These are phyloP conservation scores for Umbelopsis ramanniana DNA, from an alignment of 192 early-diverging fungal species.

Conservation along the genomic window DNA sequence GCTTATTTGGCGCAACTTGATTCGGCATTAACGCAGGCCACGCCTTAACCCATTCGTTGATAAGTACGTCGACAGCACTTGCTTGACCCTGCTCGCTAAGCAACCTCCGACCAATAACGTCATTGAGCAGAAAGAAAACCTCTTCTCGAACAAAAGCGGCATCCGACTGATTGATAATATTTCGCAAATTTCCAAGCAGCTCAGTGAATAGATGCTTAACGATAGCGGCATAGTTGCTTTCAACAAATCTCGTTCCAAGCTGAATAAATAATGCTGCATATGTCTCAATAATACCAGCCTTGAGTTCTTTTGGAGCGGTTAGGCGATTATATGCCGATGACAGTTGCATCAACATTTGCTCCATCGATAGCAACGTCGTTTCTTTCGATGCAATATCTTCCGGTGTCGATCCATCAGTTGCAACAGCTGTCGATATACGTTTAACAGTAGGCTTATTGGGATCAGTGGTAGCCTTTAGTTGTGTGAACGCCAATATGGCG, in stretches of 20 bases:
- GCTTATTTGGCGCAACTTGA: conserved; percentile 55
- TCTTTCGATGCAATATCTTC: conserved; percentile 24
- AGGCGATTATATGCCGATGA: conserved; percentile 61
- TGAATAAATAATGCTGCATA: conserved; percentile 75
- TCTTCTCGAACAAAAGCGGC: conserved; percentile 62
- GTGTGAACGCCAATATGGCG: conserved; percentile 57
- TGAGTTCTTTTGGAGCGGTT: conserved; percentile 68
- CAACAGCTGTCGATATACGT: conserved; percentile 33
- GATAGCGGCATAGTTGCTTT: conserved; percentile 74
- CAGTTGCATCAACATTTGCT: conserved; percentile 73
- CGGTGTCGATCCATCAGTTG: neutral
- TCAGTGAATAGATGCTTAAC: conserved; percentile 68
- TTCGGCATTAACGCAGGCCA: conserved; percentile 58
- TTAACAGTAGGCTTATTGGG: conserved; percentile 37
- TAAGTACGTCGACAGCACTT: conserved; percentile 64
- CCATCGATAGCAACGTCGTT: conserved; percentile 52
- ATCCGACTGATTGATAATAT: conserved; percentile 55
- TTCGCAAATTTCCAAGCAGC: conserved; percentile 58
- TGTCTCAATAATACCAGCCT: conserved; percentile 78
- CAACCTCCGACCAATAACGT: conserved; percentile 74
- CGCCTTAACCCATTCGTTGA: conserved; percentile 61
- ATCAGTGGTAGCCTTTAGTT: conserved; percentile 42
- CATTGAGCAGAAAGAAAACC: conserved; percentile 67
- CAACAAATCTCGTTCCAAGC: conserved; percentile 73
- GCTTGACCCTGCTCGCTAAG: conserved; percentile 83